Conservation (phyloP, 306 rosid species). For the Prunus kanzakura region DNA sequence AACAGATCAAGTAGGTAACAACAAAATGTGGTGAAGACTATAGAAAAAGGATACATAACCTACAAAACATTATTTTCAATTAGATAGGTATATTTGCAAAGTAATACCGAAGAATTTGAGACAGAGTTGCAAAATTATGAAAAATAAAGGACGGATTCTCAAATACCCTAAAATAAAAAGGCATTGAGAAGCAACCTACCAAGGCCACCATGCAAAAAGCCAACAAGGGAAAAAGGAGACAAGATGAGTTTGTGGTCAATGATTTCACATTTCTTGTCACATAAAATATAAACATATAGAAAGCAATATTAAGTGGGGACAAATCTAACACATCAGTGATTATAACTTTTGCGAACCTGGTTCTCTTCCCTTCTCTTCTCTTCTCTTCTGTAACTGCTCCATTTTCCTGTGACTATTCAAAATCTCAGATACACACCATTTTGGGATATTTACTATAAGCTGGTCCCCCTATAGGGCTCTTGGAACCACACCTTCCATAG, state of each 20-base stretch:
- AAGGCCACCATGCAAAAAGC: slow-evolving; percentile 20
- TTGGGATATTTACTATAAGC: background rate
- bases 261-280: slow-evolving; percentile 34
- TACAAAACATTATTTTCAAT: no score
- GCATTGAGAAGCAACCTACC: background rate
- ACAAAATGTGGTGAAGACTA: background rate
- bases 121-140: background rate
- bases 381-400: background rate
- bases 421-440: background rate
- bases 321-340: background rate
- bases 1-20: background rate
- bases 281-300: slow-evolving; percentile 2
- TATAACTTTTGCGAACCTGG: background rate
- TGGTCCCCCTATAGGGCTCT: no score
- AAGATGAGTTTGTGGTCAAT: slow-evolving; percentile 28
- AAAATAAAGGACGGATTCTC: background rate
- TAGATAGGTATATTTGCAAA: background rate
- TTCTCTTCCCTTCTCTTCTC: background rate
- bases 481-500: no score
- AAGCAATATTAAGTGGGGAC: slow-evolving; percentile 9
- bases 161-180: background rate
- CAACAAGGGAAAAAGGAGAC: background rate
- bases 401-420: background rate
- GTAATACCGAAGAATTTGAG: background rate
- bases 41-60: no score